Base-by-base conservation (phyloP, 208 protist genomes). In the Trypanosomatidae sp. region DNA sequence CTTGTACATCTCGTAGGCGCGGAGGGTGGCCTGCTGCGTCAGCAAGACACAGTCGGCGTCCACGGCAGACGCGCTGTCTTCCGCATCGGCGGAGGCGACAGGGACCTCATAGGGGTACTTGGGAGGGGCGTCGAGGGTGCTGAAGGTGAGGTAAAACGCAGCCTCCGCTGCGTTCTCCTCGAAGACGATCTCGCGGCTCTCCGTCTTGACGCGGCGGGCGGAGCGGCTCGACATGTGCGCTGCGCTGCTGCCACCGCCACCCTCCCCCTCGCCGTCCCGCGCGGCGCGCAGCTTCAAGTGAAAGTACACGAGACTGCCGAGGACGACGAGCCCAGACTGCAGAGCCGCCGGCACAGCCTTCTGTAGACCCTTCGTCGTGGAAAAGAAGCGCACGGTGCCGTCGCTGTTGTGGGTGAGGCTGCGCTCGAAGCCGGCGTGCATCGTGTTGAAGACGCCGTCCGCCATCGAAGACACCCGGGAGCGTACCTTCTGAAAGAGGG, bases 231-330 rank as follows among this genome's bases (percentile, higher is more conserved):
- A 25, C 62, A 15, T 5, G 25, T 66, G 36, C 50, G 28, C 36
- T 8, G 17, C 19, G 53, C 25, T 46, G 25, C 17, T 44, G 22
- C 30, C 36, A 0, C 3, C 70, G 17, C 41, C 28, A 28, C 49
- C 71, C 7, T 58, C 70, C 1, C 43, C 47, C 50, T 66, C 62
- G 13, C 36, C 5, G 3, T 19, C 28, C 41, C 19, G 15, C 30
- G 41, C 49, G 13, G 67, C 59, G 8, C 66, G 55, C 58, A 91
- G 74, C 64, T 85, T 79, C 41, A 96, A 77, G 15, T 87, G 86
- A 73, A 93, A 95, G 81, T 95, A 97, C 46, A 95, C 17, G 30
- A 97, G 73, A 52, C 80, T 85, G 25, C 82, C 84, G 12, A 97
- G 77, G 3, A 94, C 58, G 6, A 92, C 73, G 41, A 97, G 68